These are phyloP conservation scores for Coniferiporia sulphurascens DNA, from an alignment of 1,284 basidiomycete genomes.

Conservation along the genomic window DNA sequence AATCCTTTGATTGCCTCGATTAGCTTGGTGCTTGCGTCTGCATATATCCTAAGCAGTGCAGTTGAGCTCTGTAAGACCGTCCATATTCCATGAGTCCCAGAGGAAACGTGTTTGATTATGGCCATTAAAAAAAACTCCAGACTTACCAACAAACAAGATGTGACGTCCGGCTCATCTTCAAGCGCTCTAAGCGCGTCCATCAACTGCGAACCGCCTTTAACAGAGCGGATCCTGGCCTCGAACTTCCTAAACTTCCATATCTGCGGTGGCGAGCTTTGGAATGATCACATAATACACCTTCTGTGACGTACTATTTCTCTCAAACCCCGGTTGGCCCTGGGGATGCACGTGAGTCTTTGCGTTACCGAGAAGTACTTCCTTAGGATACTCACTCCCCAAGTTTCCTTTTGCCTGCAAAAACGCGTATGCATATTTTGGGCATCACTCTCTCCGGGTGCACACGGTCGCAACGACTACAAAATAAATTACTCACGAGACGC, in stretches of 20 bases:
- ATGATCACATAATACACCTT: not conserved
- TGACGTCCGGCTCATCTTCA: not conserved
- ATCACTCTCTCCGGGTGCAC: not conserved
- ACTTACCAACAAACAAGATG: not conserved
- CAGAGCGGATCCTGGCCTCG: not conserved
- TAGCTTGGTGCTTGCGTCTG: not conserved
- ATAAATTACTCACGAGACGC: not conserved
- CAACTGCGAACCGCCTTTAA: not conserved
- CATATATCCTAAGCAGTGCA: too few species aligned
- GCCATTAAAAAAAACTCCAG: not conserved
- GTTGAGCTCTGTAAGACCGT: too few species aligned
- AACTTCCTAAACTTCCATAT: not conserved
- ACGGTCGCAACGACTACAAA: not conserved
- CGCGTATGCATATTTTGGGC: not conserved
- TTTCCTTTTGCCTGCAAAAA: not conserved
- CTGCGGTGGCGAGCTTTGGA: not conserved
- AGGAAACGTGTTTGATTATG: not conserved
- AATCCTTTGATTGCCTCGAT: too few species aligned
- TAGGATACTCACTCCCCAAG: not conserved
- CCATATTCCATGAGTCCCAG: not conserved
- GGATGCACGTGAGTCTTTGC: not conserved
- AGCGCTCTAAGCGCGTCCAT: not conserved
- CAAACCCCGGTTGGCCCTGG: not conserved
- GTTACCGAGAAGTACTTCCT: not conserved
- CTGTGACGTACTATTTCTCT: not conserved